phyloP scores from a whole-genome alignment of 78 protist genomes.

The Tieghemostelium lacteum region DNA sequence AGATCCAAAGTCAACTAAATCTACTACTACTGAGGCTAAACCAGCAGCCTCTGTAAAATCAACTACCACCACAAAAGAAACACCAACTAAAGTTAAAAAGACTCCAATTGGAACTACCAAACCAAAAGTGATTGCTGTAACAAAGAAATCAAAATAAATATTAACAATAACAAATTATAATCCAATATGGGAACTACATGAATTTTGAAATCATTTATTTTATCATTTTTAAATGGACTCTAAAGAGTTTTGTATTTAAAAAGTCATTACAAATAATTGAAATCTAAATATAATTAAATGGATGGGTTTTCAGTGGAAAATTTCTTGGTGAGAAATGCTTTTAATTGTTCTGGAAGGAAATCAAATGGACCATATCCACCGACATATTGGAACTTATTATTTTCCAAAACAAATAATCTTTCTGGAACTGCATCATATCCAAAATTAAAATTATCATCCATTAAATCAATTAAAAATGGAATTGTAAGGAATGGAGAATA shows the following conservation, averaged over 20 bases:
- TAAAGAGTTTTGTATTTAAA: constrained; percentile 3
- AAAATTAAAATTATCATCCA: constrained; percentile 34
- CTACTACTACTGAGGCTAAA: background rate
- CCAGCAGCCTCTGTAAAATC: background rate
- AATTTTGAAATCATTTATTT: too few relatives aligned
- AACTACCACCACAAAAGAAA: background rate
- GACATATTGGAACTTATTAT: constrained; percentile 43
- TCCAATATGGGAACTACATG: too few relatives aligned
- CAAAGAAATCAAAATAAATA: constrained; percentile 13
- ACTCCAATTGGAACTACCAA: background rate
- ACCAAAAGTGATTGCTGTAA: background rate
- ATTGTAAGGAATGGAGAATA: constrained; percentile 19
- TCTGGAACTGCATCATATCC: constrained; percentile 68
- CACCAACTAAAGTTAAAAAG: background rate
- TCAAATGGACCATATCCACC: constrained; percentile 76
- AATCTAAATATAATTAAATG: too few relatives aligned
- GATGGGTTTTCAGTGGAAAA: too few relatives aligned
- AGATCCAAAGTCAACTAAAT: background rate
- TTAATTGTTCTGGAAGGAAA: constrained; percentile 53
- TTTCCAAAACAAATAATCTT: constrained; percentile 33
- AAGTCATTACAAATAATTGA: constrained; percentile 3
- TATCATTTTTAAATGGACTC: too few relatives aligned
- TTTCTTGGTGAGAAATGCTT: constrained; percentile 13
- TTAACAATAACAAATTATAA: background rate
- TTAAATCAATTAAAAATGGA: constrained; percentile 53